These are phyloP conservation scores for Teunomyces pallodes DNA, from an alignment of 805 yeast genomes.

Conservation along the genomic window DNA sequence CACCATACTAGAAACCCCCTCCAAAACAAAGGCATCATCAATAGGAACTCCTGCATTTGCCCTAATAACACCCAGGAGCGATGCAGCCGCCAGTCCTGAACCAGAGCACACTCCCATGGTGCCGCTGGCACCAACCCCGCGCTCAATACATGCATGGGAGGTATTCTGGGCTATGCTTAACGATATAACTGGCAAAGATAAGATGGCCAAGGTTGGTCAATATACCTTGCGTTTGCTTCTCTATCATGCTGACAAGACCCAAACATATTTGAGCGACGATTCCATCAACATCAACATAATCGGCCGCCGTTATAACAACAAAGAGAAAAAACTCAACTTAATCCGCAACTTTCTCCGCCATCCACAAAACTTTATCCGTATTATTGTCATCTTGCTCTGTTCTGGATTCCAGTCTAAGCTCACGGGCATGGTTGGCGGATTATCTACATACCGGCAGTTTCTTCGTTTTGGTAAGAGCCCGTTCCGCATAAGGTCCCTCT, in stretches of 20 bases:
- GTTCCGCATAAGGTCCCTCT: slow-evolving; percentile 45
- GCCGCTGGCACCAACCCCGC: not conserved
- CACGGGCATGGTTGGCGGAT: slow-evolving; percentile 44
- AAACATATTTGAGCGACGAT: slow-evolving; percentile 32
- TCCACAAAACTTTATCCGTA: slow-evolving; percentile 36
- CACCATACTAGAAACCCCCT: slow-evolving; percentile 1
- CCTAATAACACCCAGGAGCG: not conserved
- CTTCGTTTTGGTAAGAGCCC: slow-evolving; percentile 72
- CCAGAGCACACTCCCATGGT: not conserved
- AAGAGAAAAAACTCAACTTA: slow-evolving; percentile 31
- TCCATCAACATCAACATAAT: slow-evolving; percentile 30
- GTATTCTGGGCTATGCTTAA: slow-evolving; percentile 53
- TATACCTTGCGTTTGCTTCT: slow-evolving; percentile 55
- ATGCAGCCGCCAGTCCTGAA: not conserved
- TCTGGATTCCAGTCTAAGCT: slow-evolving; percentile 40
- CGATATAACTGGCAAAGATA: slow-evolving; percentile 67
- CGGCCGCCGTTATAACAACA: slow-evolving; percentile 29
- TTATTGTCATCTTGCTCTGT: slow-evolving; percentile 34
- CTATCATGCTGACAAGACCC: slow-evolving; percentile 43
- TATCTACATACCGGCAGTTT: slow-evolving; percentile 61
- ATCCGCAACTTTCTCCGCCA: slow-evolving; percentile 32
- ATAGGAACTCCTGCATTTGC: not conserved
- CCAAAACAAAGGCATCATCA: not conserved
- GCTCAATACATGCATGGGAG: slow-evolving; percentile 27
- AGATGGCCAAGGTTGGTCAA: slow-evolving; percentile 62